Conservation (phyloP, 305 asterid genomes). For the Solanum aculeatissimum region DNA sequence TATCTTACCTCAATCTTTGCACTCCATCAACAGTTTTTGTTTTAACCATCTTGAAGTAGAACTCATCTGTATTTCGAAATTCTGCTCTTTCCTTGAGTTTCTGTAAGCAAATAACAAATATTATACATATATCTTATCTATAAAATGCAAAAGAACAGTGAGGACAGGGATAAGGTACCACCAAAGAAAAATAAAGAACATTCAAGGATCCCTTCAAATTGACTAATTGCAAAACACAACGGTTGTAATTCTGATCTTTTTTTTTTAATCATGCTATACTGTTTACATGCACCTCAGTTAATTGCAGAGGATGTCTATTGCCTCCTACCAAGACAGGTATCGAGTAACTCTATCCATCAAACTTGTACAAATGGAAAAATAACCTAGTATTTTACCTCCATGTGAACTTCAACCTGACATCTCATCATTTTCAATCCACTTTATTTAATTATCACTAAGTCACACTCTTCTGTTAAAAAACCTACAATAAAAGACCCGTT, state of each 20-base stretch:
- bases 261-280: too few relatives aligned
- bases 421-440: too few relatives aligned
- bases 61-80: conserved; percentile 72
- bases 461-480: too few relatives aligned
- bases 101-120: conserved; percentile 19
- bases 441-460: too few relatives aligned
- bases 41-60: conserved; percentile 63
- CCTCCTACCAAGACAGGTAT: too few relatives aligned
- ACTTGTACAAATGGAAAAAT: too few relatives aligned
- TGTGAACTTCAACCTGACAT: too few relatives aligned
- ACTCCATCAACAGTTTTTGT: conserved; percentile 51
- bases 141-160: background rate
- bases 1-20: conserved; percentile 53
- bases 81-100: conserved; percentile 76
- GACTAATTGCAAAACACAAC: background rate
- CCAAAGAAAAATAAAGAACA: background rate
- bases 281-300: too few relatives aligned
- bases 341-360: too few relatives aligned
- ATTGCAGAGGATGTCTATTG: too few relatives aligned
- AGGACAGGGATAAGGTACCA: background rate
- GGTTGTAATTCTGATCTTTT: background rate
- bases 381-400: too few relatives aligned
- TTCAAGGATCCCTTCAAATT: background rate
- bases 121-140: background rate
- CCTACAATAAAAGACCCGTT: too few relatives aligned